Base-by-base conservation (phyloP, 495 filamentous ascomycete genomes). In the Penicillium manginii region DNA sequence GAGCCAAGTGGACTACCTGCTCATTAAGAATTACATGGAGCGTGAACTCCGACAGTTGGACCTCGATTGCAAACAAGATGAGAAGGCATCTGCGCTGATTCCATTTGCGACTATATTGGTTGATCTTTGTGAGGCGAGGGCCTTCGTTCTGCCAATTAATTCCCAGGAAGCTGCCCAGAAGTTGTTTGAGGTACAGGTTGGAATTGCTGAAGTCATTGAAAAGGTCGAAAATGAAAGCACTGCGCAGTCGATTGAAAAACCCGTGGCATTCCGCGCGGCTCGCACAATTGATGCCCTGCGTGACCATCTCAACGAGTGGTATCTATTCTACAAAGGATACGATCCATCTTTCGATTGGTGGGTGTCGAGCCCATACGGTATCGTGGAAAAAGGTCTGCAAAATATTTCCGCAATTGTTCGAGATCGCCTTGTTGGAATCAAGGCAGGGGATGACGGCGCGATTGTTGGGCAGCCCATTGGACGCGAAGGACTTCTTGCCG, bases 391-490 rank as follows among this genome's bases (percentile, higher is more conserved):
- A 1, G 64, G 67, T 1, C 60, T 83, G 0, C 35, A 58, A 17
- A 45, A 46, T 1, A 55, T 68, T 1, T 64, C 70, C 10, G 54
- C 49, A 1, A 48, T 66, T 22, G 68, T 82, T 11, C 70, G 68
- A 15, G 69, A 73, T 37, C 57, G 71, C 5, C 58, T 82, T 2
- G 75, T 78, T 0, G 80, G 79, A 0, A 72, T 81, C 14, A 57
- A 68, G 26, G 64, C 60, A 14, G 72, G 61, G 3, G 63, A 78
- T 22, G 62, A 73, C 0, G 74, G 79, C 50, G 68, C 74, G 0
- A 83, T 82, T 48, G 70, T 83, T 22, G 81, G 81, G 15, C 70
- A 83, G 48, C 80, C 81, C 1, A 79, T 82, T 33, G 81, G 81
- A 6, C 57, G 73, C 12, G 62, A 78, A 3, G 78, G 74, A 0